Conservation (phyloP, 441 rosid species). For the Melastoma candidum region DNA sequence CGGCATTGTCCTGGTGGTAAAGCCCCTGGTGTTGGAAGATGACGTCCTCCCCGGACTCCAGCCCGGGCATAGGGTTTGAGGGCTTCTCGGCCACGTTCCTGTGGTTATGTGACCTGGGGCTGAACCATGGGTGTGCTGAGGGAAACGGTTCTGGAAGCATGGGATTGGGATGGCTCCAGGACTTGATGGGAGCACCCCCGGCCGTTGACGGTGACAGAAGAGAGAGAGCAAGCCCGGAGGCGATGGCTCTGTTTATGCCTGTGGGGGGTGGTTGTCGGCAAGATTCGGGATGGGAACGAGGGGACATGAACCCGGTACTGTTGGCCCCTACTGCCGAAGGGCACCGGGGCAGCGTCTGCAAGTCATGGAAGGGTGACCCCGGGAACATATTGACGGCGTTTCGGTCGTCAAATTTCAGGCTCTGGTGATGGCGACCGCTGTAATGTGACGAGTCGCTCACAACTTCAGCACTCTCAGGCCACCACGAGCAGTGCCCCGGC, state of each 20-base stretch:
- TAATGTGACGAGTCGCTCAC: too few relatives aligned
- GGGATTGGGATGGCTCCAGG: conserved; percentile 23
- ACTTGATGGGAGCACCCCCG: conserved; percentile 24
- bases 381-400: too few relatives aligned
- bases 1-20: conserved; percentile 21
- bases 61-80: conserved; percentile 19
- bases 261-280: conserved; percentile 26
- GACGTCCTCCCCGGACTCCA: conserved; percentile 22
- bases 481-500: too few relatives aligned
- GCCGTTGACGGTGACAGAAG: conserved; percentile 75
- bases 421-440: too few relatives aligned
- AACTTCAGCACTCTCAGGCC: too few relatives aligned
- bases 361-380: too few relatives aligned
- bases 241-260: conserved; percentile 20
- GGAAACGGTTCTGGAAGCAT: conserved; percentile 28
- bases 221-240: conserved; percentile 62
- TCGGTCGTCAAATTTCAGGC: too few relatives aligned
- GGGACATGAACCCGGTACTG: conserved; percentile 1
- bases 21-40: conserved; percentile 22
- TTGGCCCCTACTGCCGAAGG: too few relatives aligned
- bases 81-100: conserved; percentile 21
- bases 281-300: too few relatives aligned
- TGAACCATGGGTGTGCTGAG: conserved; percentile 23
- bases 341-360: too few relatives aligned
- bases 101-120: conserved; percentile 26